These are phyloP conservation scores for Psidium guajava DNA, from an alignment of 345 rosid species.

Conservation along the genomic window DNA sequence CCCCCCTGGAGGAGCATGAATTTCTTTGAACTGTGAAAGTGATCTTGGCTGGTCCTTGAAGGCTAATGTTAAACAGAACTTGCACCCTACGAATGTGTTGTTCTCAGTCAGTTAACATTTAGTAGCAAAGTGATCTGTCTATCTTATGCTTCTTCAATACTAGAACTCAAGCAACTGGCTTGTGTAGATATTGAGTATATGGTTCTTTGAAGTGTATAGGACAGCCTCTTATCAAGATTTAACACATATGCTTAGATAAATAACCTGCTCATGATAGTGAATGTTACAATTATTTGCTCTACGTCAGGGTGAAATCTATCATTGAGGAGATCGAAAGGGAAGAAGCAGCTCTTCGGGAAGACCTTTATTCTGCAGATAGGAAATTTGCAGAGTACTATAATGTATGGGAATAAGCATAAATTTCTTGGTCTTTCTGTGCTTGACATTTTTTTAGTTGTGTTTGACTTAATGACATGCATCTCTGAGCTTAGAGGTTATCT, in stretches of 20 bases:
- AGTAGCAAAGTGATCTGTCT: not conserved
- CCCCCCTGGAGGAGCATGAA: not conserved
- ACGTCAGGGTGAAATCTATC: conserved; percentile 76
- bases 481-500: not conserved
- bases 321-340: conserved; percentile 96
- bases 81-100: not conserved
- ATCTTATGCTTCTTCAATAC: not conserved
- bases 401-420: conserved; percentile 18
- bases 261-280: not conserved
- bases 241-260: not conserved
- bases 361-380: conserved; percentile 89
- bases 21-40: not conserved
- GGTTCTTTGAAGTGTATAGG: not conserved
- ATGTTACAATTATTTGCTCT: not conserved
- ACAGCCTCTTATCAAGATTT: not conserved
- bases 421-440: not conserved
- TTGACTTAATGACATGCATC: not conserved
- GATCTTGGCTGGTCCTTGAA: not conserved
- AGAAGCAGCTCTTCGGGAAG: conserved; percentile 79
- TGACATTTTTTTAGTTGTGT: not conserved
- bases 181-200: not conserved
- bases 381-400: conserved; percentile 90
- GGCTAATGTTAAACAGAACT: not conserved
- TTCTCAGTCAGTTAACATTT: not conserved
- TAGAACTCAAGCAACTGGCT: not conserved